Evolutionary conservation across 78 protist species (phyloP).

Genomic region (Blattamonas nauphoetae): DNA sequence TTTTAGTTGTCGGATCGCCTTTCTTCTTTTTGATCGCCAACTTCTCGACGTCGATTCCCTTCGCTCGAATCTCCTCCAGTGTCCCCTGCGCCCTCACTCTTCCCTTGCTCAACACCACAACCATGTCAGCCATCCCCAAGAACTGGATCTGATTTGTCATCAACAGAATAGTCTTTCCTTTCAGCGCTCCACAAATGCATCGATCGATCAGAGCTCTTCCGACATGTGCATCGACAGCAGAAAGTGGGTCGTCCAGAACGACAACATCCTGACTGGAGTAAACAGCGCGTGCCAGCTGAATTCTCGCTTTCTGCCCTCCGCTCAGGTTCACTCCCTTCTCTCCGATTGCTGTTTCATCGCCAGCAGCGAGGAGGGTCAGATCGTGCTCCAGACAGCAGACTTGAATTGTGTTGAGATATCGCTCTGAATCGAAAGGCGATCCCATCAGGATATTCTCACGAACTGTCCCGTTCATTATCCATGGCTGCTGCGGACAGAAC

Average conservation of each 20-base stretch:
- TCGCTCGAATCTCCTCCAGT: no score
- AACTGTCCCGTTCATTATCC: constrained; percentile 66
- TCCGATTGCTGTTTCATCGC: constrained; percentile 48
- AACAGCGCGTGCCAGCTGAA: no score
- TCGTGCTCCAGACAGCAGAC: constrained; percentile 48
- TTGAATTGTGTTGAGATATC: background rate
- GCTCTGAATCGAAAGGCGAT: constrained; percentile 18
- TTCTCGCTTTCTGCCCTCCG: no score
- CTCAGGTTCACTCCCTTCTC: constrained; percentile 29
- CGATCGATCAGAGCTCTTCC: constrained; percentile 23
- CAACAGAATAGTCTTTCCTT: background rate
- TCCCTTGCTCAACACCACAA: constrained; percentile 31
- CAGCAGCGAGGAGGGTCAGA: constrained; percentile 27
- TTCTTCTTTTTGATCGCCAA: no score
- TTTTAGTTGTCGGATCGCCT: no score
- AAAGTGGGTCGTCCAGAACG: constrained; percentile 65
- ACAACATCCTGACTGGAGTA: constrained; percentile 46
- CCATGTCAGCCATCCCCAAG: constrained; percentile 32
- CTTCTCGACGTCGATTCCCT: no score
- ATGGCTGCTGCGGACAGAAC: constrained; percentile 47
- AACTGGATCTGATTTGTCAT: constrained; percentile 36
- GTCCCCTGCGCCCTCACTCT: background rate
- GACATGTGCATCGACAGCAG: constrained; percentile 70
- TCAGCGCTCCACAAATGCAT: background rate
- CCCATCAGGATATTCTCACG: constrained; percentile 74